Percentiles rank a stretch among this genome's conserved stretches.
These are phyloP conservation scores for Oropetium thomaeum DNA, from an alignment of 176 grass and related monocot species.

Conservation along the genomic window DNA sequence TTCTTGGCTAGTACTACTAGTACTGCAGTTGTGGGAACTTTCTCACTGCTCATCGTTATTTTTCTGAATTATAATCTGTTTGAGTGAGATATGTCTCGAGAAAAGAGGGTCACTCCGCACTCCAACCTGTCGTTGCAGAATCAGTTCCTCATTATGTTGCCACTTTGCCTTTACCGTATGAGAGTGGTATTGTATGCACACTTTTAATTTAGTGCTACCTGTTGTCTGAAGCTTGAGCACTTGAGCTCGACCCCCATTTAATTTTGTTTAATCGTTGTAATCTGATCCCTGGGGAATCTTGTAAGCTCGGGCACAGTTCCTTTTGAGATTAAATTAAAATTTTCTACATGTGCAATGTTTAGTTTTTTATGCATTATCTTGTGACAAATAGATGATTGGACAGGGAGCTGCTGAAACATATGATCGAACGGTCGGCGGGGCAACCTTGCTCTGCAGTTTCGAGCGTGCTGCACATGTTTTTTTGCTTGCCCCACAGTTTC, in stretches of 20 bases:
- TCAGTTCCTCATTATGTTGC: conserved; percentile 35
- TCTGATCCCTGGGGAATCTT: neutral
- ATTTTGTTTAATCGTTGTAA: neutral
- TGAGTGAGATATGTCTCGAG: neutral
- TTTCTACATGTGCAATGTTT: neutral
- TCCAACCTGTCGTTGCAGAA: conserved; percentile 20
- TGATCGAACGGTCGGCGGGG: neutral
- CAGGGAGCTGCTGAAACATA: neutral
- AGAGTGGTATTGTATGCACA: neutral
- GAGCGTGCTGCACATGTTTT: neutral
- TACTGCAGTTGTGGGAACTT: neutral
- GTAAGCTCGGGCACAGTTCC: neutral
- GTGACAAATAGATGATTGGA: neutral
- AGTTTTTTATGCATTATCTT: neutral
- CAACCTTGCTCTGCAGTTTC: neutral
- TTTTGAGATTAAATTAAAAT: neutral
- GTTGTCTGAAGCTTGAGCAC: neutral
- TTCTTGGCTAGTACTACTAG: no score
- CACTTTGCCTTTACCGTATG: neutral
- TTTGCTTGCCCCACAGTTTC: neutral
- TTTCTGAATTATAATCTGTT: neutral
- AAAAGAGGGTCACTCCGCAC: neutral
- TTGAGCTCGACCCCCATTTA: neutral
- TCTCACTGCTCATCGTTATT: neutral
- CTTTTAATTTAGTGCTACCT: neutral